Evolutionary conservation across 1,139 yeast species (phyloP).

Genomic region (Pichia sp.): DNA sequence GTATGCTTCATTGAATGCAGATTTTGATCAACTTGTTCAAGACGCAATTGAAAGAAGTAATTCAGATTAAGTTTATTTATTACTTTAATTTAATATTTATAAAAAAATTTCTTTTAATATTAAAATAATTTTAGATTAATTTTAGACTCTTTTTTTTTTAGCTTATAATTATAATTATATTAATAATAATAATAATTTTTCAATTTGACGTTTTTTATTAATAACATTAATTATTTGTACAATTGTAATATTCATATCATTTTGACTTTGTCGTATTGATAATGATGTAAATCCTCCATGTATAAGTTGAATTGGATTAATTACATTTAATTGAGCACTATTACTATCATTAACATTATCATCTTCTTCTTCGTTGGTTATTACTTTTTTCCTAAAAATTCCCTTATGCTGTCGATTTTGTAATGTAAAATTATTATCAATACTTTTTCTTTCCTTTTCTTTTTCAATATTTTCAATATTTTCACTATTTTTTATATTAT

Average conservation of each 20-base stretch:
- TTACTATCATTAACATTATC: too few species aligned
- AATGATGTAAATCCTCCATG: slow-evolving; percentile 25
- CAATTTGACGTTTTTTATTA: slow-evolving; percentile 9
- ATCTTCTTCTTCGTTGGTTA: not conserved
- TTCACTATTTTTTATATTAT: not conserved
- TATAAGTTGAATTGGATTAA: slow-evolving; percentile 23
- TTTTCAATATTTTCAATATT: not conserved
- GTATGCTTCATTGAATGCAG: slow-evolving; percentile 42
- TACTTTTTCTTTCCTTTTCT: not conserved
- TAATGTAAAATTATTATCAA: not conserved
- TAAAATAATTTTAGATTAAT: not conserved
- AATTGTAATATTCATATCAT: slow-evolving; percentile 11
- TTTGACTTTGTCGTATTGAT: slow-evolving; percentile 18
- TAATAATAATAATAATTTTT: slow-evolving; percentile 4
- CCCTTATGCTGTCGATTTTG: not conserved
- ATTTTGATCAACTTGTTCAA: slow-evolving; percentile 47
- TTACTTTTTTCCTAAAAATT: not conserved
- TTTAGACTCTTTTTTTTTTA: not conserved
- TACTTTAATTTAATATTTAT: not conserved
- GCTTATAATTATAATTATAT: not conserved
- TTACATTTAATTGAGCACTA: slow-evolving; percentile 1
- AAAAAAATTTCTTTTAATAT: too few species aligned
- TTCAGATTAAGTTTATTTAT: slow-evolving; percentile 16
- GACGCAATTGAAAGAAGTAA: slow-evolving; percentile 40
- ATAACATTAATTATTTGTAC: slow-evolving; percentile 13